These are phyloP conservation scores for Tolypocladium endophyticum DNA, from an alignment of 2,329 filamentous ascomycete genomes.

Conservation along the genomic window DNA sequence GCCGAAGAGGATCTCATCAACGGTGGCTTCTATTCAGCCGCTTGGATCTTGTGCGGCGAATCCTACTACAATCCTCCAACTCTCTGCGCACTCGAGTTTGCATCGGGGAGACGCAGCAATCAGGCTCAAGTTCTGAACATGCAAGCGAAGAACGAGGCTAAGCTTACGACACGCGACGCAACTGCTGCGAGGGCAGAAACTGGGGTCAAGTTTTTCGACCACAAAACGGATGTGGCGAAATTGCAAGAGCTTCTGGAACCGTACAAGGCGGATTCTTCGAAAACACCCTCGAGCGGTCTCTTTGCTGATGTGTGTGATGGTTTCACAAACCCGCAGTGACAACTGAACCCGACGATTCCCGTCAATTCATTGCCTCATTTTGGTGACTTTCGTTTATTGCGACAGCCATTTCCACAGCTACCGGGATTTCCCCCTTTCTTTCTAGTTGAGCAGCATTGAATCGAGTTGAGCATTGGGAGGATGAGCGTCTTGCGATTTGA, in stretches of 20 bases:
- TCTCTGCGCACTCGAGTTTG: constrained; percentile 22
- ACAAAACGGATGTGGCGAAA: constrained; percentile 8
- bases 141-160: constrained; percentile 1
- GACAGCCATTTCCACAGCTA: no score
- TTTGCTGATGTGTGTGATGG: neutral
- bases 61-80: constrained; percentile 25
- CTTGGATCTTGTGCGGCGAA: constrained; percentile 23
- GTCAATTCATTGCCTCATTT: no score
- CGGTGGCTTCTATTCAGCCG: constrained; percentile 57
- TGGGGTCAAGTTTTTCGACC: constrained; percentile 8
- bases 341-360: no score
- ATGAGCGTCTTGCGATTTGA: neutral
- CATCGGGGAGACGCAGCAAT: constrained; percentile 4
- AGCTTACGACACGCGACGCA: neutral
- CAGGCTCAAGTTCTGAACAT: constrained; percentile 11
- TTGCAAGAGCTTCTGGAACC: constrained; percentile 4
- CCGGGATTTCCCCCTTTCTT: no score
- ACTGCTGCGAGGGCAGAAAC: neutral
- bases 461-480: neutral
- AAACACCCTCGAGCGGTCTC: neutral
- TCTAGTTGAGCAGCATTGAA: neutral
- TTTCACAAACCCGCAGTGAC: no score
- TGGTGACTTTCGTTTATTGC: no score
- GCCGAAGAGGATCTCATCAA: constrained; percentile 53
- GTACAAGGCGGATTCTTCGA: constrained; percentile 1